phyloP scores from a whole-genome alignment of 768 basidiomycete genomes.

The Cystobasidium tubakii region DNA sequence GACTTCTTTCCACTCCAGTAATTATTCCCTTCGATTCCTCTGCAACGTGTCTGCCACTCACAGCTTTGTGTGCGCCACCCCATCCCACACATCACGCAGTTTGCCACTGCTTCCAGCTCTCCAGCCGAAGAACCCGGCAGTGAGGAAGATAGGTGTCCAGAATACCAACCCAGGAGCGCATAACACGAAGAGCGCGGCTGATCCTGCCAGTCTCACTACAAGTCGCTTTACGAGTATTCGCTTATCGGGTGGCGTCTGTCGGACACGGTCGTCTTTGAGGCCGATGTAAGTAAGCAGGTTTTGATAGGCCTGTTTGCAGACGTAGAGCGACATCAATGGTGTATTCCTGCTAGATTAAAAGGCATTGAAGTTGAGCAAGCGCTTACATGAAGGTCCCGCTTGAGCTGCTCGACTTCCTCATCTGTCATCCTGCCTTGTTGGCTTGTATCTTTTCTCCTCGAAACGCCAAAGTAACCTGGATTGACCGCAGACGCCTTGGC shows the following conservation, averaged over 20 bases:
- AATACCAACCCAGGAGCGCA: conserved; percentile 72
- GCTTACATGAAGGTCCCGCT: conserved; percentile 60
- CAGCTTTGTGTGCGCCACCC: conserved; percentile 83
- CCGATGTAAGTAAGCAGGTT: conserved; percentile 62
- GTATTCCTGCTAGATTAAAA: not conserved
- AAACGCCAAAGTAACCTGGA: conserved; percentile 34
- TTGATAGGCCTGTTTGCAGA: conserved; percentile 65
- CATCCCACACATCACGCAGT: conserved; percentile 78
- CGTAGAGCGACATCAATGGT: too few relatives aligned
- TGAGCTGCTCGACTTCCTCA: conserved; percentile 47
- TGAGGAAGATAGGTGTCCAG: conserved; percentile 68
- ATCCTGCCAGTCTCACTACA: conserved; percentile 62
- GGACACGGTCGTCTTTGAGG: conserved; percentile 81
- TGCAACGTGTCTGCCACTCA: not conserved
- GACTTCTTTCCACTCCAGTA: not conserved
- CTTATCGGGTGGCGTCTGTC: conserved; percentile 56
- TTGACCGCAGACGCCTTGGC: not conserved
- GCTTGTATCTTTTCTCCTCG: not conserved
- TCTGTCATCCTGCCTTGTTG: conserved; percentile 28
- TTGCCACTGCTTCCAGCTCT: conserved; percentile 54
- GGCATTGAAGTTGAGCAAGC: conserved; percentile 20
- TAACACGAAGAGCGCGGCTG: conserved; percentile 59
- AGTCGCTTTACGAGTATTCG: conserved; percentile 61
- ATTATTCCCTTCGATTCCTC: too few relatives aligned
- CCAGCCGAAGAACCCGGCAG: conserved; percentile 28